Base-by-base conservation (phyloP, 768 basidiomycete genomes). In the Psilocybe azurescens region DNA sequence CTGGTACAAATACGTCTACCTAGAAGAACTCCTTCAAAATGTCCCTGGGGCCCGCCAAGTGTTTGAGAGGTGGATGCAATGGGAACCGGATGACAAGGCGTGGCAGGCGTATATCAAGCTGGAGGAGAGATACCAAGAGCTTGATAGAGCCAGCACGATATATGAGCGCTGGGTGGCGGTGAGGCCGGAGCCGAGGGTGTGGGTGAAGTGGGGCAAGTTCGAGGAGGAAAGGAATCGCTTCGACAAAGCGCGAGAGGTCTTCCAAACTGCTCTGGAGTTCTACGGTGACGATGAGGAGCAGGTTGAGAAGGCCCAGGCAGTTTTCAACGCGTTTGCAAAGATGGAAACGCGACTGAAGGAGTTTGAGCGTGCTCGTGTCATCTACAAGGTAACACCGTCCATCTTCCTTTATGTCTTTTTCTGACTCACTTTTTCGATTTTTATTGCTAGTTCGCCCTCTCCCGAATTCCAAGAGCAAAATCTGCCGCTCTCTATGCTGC, bases 31-130 rank as follows among this genome's bases (percentile, higher is more conserved):
- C 2, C 85, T 99, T 11, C 91, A 96, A 69, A 99, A 99, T 71
- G 90, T 99, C 33, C 88, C 96, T 1, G 97, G 97, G 41, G 95
- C 96, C 1, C 89, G 97, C 8, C 97, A 99, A 73, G 94, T 99
- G 58, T 99, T 99, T 64, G 97, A 99, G 75, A 86, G 97, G 50
- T 99, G 97, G 97, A 97, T 99, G 95, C 87, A 94, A 66, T 99
- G 97, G 97, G 97, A 99, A 73, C 97, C 97, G 0, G 96, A 99
- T 69, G 97, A 99, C 85, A 98, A 98, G 80, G 95, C 97, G 3
- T 99, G 97, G 97, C 93, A 95, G 72, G 94, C 95, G n/a, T 99
- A 97, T 77, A 93, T 99, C 83, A 99, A 99, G 79, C 82, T 99
- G 74, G 97, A 99, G 79, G 89, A 91, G 71, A 86, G 97, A 55